phyloP scores from a whole-genome alignment of 768 basidiomycete genomes.

The Termitomyces sp. region DNA sequence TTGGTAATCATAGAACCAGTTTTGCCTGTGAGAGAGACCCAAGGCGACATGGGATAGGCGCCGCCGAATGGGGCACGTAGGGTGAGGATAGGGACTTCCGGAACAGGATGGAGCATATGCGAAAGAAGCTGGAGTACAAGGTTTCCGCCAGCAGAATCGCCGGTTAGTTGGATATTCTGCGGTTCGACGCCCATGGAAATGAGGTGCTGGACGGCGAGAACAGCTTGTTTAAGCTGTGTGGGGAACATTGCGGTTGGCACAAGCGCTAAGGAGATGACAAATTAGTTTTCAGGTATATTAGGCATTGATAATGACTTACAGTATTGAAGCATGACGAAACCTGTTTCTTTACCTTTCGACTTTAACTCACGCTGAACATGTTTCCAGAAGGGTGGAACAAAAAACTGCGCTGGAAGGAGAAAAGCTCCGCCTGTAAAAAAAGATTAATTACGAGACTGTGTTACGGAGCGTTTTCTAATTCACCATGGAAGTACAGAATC shows the following conservation, averaged over 20 bases:
- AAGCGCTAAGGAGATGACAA: slow-evolving; percentile 13
- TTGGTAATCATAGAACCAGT: slow-evolving; percentile 10
- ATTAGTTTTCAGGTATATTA: too few relatives aligned
- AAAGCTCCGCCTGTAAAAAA: slow-evolving; percentile 22
- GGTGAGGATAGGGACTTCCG: slow-evolving; percentile 11
- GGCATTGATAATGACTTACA: slow-evolving; percentile 9
- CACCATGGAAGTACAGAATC: slow-evolving; percentile 28
- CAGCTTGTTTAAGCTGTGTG: slow-evolving; percentile 22
- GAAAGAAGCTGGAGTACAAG: slow-evolving; percentile 24
- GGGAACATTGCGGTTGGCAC: slow-evolving; percentile 24
- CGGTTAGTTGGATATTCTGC: slow-evolving; percentile 22
- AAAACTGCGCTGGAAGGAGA: slow-evolving; percentile 17
- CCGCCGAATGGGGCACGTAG: slow-evolving; percentile 17
- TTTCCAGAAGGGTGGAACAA: slow-evolving; percentile 19
- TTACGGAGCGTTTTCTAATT: neutral
- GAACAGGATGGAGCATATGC: slow-evolving; percentile 25
- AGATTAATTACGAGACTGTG: neutral
- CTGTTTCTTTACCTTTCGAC: slow-evolving; percentile 11
- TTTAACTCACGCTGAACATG: slow-evolving; percentile 15
- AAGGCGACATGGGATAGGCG: slow-evolving; percentile 27
- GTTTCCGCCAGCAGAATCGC: slow-evolving; percentile 30
- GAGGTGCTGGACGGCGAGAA: slow-evolving; percentile 23
- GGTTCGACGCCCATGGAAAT: slow-evolving; percentile 21
- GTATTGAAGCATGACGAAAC: slow-evolving; percentile 22
- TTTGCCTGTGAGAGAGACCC: slow-evolving; percentile 18